Percentiles rank a stretch among this genome's conserved stretches.
Conservation (phyloP, 1,139 yeast species). For the Pneumocystis wakefieldiae region DNA sequence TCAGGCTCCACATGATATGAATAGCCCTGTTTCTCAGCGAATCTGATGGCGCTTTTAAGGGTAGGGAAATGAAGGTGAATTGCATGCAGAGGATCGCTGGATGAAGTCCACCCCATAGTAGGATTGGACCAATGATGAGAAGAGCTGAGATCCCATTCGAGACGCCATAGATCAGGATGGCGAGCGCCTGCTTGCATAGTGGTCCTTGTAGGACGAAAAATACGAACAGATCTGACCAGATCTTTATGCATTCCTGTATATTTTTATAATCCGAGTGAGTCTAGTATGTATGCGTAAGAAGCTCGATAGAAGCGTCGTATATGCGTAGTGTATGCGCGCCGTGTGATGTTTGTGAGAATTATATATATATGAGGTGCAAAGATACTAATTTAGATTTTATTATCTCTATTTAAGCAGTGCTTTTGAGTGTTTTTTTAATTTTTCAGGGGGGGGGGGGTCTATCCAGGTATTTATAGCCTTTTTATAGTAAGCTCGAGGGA, state of each 20-base stretch:
- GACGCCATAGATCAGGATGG: slow-evolving; percentile 43
- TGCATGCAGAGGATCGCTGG: slow-evolving; percentile 77
- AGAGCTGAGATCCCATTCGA: slow-evolving; percentile 73
- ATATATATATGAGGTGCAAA: not conserved
- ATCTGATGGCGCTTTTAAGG: slow-evolving; percentile 61
- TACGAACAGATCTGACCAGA: slow-evolving; percentile 43
- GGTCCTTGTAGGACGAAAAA: slow-evolving; percentile 60
- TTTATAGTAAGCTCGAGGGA: too few species aligned
- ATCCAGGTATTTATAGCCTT: too few species aligned
- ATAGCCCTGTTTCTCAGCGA: slow-evolving; percentile 53
- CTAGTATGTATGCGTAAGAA: not conserved
- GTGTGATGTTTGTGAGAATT: not conserved
- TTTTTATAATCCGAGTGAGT: not conserved
- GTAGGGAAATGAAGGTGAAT: slow-evolving; percentile 62
- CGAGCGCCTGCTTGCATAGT: slow-evolving; percentile 63
- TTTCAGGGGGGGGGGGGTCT: too few species aligned
- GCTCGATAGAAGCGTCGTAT: not conserved
- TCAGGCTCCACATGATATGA: not conserved
- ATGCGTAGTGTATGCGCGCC: not conserved
- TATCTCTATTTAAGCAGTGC: not conserved
- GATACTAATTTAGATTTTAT: not conserved
- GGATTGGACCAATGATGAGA: slow-evolving; percentile 84
- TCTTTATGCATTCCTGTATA: not conserved
- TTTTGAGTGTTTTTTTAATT: too few species aligned
- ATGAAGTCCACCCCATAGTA: slow-evolving; percentile 69